Evolutionary conservation across 2,329 filamentous ascomycete genomes (phyloP).

Genomic region (Cladosporium halotolerans): DNA sequence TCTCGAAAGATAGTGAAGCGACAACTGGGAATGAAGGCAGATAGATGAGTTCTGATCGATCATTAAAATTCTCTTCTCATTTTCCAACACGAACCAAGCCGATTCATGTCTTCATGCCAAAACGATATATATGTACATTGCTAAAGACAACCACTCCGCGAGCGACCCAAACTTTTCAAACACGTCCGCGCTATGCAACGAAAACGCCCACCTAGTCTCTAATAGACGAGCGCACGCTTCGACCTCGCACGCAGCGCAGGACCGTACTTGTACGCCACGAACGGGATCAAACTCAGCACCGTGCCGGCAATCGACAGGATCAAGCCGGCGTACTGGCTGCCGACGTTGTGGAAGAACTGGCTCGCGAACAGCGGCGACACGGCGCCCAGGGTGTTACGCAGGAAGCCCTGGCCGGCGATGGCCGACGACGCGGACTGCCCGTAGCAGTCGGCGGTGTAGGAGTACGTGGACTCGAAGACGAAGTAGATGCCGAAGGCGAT

Average conservation of each 20-base stretch:
- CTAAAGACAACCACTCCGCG: background rate
- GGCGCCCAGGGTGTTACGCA: constrained; percentile 49
- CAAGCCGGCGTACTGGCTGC: constrained; percentile 47
- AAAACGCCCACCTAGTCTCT: background rate
- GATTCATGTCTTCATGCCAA: background rate
- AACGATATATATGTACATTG: background rate
- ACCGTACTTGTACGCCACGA: constrained; percentile 40
- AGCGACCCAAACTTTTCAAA: background rate
- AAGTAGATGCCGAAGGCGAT: constrained; percentile 51
- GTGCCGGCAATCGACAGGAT: constrained; percentile 44
- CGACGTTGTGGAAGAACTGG: constrained; percentile 49
- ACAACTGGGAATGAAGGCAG: background rate
- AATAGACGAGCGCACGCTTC: constrained; percentile 30
- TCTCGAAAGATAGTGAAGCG: no score
- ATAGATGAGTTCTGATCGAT: background rate
- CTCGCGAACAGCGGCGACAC: constrained; percentile 48
- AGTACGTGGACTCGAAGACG: constrained; percentile 43
- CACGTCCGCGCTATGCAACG: background rate
- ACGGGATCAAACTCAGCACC: constrained; percentile 37
- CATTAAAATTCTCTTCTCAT: no score
- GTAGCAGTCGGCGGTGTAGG: constrained; percentile 49
- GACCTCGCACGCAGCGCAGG: constrained; percentile 34
- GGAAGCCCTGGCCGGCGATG: constrained; percentile 47
- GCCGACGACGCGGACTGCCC: constrained; percentile 39
- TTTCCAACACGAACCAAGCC: no score